Base-by-base conservation (phyloP, 805 yeast genomes). In the Hanseniaspora singularis region DNA sequence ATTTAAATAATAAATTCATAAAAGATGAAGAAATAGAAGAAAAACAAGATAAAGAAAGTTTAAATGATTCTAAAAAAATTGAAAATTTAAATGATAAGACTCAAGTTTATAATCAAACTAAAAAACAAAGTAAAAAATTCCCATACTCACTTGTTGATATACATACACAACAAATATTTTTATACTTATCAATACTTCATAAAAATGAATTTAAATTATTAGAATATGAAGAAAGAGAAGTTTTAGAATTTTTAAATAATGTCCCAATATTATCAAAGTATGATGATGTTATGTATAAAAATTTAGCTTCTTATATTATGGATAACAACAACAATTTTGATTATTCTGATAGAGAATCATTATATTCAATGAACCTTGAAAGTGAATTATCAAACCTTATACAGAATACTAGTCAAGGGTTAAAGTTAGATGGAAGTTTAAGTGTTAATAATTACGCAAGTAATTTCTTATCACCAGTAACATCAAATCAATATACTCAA, bases 141-240 rank as follows among this genome's bases (percentile, higher is more conserved):
- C 56, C 59, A 7, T 61, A 54, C 37, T 63, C 87, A 0, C 66
- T 69, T 41, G 64, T 82, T 19, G 84, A 81, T 57, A 81, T 86
- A 1, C 94, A 85, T 57, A 70, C 79, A 26, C 87, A 82, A 64
- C 69, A 86, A 28, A 64, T 82, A 1, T 88, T 86, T 57, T 73
- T 83, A 2, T 77, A 84, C 40, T 66, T 87, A 40, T 84, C 96
- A 1, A 73, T 88, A 33, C 66, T 88, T 53, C 84, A 84, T 61
- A 78, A 89, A 43, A 80, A 81, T 61, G 88, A 82, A 54, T 76
- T 76, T 54, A 76, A 81, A 33, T 69, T 88, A 46, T 71, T 84
- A 52, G 96, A 88, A 59, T 77, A 87, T 52, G 97, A 88, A 57
- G 94, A 85, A 59, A 78, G 83, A 52, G 97, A 88, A 63, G 84